Evolutionary conservation across 106 monocot genomes (phyloP).

Genomic region (Apostasia ramifera): DNA sequence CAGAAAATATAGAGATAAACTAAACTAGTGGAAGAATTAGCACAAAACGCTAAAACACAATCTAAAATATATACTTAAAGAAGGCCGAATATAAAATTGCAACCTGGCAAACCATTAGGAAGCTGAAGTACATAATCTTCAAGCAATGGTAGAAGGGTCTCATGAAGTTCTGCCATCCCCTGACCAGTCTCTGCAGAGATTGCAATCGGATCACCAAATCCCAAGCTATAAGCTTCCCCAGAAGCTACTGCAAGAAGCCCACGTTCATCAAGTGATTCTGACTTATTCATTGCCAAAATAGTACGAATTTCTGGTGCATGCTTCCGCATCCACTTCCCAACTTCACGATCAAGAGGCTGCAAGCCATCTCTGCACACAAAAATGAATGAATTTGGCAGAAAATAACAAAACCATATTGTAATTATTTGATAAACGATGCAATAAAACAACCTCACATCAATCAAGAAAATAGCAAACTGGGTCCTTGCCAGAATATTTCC

Average conservation of each 20-base stretch:
- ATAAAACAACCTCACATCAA: slow-evolving; percentile 82
- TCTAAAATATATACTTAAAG: not conserved
- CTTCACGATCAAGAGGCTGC: slow-evolving; percentile 89
- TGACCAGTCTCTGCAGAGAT: slow-evolving; percentile 97
- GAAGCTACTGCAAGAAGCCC: slow-evolving; percentile 59
- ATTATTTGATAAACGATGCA: not conserved
- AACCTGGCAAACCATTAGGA: slow-evolving; percentile 34
- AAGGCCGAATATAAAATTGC: not conserved
- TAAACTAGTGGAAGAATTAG: too few species aligned
- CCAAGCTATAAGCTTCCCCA: slow-evolving; percentile 78
- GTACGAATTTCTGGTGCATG: slow-evolving; percentile 67
- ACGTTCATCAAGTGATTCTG: slow-evolving; percentile 76
- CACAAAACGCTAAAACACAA: too few species aligned
- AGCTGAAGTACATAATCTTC: slow-evolving; percentile 64
- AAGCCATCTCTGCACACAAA: slow-evolving; percentile 59
- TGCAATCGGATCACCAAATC: slow-evolving; percentile 96
- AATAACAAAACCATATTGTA: not conserved
- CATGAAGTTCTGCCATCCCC: slow-evolving; percentile 95
- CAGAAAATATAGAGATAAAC: too few species aligned
- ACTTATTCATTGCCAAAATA: slow-evolving; percentile 90
- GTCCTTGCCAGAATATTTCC: slow-evolving; percentile 55
- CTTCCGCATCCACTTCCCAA: slow-evolving; percentile 88
- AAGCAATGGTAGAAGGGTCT: slow-evolving; percentile 66
- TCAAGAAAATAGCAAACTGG: slow-evolving; percentile 83
- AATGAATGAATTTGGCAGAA: not conserved